Conservation (phyloP, 192 early-diverging fungal genomes). For the Umbelopsis vinacea region DNA sequence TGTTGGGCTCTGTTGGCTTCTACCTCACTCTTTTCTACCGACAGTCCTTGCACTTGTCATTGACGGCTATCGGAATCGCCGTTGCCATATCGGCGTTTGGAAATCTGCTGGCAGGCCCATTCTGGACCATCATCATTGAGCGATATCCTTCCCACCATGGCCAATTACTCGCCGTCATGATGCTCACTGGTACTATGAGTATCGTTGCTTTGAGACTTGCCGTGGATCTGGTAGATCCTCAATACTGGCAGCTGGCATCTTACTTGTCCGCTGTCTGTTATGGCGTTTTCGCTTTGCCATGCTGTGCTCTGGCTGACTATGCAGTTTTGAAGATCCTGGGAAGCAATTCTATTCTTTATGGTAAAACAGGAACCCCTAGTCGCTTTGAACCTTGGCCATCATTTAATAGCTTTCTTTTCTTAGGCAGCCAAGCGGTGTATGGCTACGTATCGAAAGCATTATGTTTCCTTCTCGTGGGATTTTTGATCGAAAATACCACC, state of each 20-base stretch:
- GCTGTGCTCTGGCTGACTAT: slow-evolving; percentile 18
- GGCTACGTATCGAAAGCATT: background rate
- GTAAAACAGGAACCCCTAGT: background rate
- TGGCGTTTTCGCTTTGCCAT: slow-evolving; percentile 13
- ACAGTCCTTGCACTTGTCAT: background rate
- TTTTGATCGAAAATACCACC: slow-evolving; percentile 6
- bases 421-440: slow-evolving; percentile 4
- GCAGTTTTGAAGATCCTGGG: slow-evolving; percentile 9
- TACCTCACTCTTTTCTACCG: slow-evolving; percentile 15
- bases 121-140: slow-evolving; percentile 17
- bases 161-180: background rate
- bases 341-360: slow-evolving; percentile 13
- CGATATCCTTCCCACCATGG: background rate
- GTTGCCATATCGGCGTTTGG: slow-evolving; percentile 12
- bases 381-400: background rate
- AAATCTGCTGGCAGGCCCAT: slow-evolving; percentile 6
- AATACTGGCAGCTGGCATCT: background rate
- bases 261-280: background rate
- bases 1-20: slow-evolving; percentile 16
- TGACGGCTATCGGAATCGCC: background rate
- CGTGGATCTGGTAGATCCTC: background rate
- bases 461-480: background rate
- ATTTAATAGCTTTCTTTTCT: background rate
- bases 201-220: background rate
- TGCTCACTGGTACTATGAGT: background rate